phyloP scores from a whole-genome alignment of 2,329 filamentous ascomycete genomes.

The Microsporum audouinii region DNA sequence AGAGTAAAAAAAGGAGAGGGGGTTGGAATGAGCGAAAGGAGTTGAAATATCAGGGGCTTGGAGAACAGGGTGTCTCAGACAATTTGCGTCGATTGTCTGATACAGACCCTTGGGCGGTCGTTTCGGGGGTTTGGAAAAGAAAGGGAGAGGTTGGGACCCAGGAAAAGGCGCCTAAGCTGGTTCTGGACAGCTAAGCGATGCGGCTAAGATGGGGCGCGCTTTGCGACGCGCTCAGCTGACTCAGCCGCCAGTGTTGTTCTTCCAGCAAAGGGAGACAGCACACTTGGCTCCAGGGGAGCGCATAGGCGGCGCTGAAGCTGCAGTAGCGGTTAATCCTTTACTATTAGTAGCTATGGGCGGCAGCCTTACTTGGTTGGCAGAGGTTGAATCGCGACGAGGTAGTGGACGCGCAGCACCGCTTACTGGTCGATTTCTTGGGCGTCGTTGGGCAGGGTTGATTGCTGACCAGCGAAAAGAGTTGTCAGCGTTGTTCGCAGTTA shows the following conservation, averaged over 20 bases:
- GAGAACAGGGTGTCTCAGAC: background rate
- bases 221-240: background rate
- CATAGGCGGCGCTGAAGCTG: background rate
- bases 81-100: background rate
- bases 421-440: background rate
- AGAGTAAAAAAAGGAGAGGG: background rate
- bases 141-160: background rate
- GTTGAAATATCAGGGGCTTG: background rate
- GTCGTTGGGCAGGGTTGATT: background rate
- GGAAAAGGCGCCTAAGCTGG: slow-evolving; percentile 4
- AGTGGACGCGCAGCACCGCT: background rate
- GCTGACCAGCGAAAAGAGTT: background rate
- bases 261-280: background rate
- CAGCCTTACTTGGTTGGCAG: background rate
- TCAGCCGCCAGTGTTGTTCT: background rate
- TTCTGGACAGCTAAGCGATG: slow-evolving; percentile 7
- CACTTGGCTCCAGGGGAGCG: slow-evolving; percentile 1
- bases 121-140: background rate
- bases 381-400: background rate
- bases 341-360: background rate
- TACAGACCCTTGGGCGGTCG: slow-evolving; percentile 1
- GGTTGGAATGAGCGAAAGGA: background rate
- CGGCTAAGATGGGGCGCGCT: background rate
- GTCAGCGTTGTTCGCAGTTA: background rate
- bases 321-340: background rate